phyloP scores from a whole-genome alignment of 805 yeast species.

The Dipodascopsis uninucleata region DNA sequence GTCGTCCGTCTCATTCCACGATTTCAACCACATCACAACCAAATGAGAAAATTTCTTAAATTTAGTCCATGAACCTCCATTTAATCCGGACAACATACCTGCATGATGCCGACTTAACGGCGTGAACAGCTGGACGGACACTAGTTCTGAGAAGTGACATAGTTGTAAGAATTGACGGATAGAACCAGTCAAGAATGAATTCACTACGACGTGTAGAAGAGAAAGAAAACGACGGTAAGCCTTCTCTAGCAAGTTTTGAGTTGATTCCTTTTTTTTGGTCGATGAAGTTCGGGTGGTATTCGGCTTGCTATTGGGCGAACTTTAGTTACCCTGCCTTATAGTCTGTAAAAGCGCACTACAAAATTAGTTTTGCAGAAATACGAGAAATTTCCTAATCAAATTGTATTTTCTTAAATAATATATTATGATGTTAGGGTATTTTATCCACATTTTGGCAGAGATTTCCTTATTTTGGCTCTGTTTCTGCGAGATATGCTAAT shows the following conservation, averaged over 20 bases:
- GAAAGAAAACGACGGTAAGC: slow-evolving; percentile 8
- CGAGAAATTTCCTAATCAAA: too few relatives aligned
- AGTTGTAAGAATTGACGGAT: slow-evolving; percentile 9
- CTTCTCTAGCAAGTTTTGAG: neutral
- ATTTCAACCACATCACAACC: neutral
- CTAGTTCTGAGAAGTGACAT: slow-evolving; percentile 34
- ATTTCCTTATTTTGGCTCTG: too few relatives aligned
- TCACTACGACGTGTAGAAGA: slow-evolving; percentile 19
- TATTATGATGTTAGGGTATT: too few relatives aligned
- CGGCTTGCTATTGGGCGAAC: neutral
- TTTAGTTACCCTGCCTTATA: neutral
- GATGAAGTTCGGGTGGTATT: slow-evolving; percentile 1
- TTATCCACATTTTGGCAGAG: too few relatives aligned
- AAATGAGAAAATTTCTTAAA: slow-evolving; percentile 2
- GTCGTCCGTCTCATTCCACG: neutral
- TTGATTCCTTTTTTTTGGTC: neutral
- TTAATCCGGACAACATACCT: slow-evolving; percentile 26
- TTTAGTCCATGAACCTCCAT: slow-evolving; percentile 1
- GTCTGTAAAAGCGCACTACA: neutral
- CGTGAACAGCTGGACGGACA: slow-evolving; percentile 31
- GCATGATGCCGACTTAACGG: slow-evolving; percentile 29
- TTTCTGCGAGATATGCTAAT: too few relatives aligned
- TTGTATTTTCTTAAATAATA: too few relatives aligned
- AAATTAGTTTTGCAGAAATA: too few relatives aligned
- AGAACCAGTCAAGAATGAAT: slow-evolving; percentile 20